Base-by-base conservation (phyloP, 768 basidiomycete species). In the Xanthoconium purpureum region DNA sequence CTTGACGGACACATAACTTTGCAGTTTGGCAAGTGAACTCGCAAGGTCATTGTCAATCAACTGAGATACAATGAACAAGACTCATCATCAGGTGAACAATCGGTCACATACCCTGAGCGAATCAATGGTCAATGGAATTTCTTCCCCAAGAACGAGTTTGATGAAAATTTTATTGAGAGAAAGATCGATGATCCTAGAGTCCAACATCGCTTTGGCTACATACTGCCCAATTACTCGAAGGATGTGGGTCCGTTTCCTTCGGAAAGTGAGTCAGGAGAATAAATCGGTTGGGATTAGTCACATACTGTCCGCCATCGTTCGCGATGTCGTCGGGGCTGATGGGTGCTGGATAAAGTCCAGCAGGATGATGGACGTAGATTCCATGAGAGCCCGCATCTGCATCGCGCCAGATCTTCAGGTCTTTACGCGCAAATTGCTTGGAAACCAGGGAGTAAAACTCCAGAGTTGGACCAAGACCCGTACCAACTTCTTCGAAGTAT, bases 371-470 rank as follows among this genome's bases (percentile, higher is more conserved):
- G 0, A 98, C 97, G 71, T 93, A 91, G 1, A 78, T 69, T 5
- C 85, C 84, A 28, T 80, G 68, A 36, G 80, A 78, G 50, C 75
- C 70, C 13, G 80, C 73, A 57, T 97, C 94, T 2, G 86, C 85
- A 66, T 94, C 92, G 55, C 94, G 81, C 97, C 97, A 98, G 32
- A 98, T 80, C 73, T 90, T 89, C 62, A 98, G 75, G 57, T 91
- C 85, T 64, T 88, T 84, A 52, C 91, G 78, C 0, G 94, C 94
- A 70, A 98, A 98, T 72, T 98, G 97, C 65, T 87, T 90, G 42
- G 92, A 96, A 9, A 94, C 97, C 48, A 98, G 75, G n/a, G 95
- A 91, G 72, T 98, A 99, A 75, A 99, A 99, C 74, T 99, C 97
- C 24, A 98, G 80, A 28, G 97, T 98, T 8, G 97, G 97, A 3